Evolutionary conservation across 768 basidiomycete genomes (phyloP).

Genomic region (Hericium coralloides): DNA sequence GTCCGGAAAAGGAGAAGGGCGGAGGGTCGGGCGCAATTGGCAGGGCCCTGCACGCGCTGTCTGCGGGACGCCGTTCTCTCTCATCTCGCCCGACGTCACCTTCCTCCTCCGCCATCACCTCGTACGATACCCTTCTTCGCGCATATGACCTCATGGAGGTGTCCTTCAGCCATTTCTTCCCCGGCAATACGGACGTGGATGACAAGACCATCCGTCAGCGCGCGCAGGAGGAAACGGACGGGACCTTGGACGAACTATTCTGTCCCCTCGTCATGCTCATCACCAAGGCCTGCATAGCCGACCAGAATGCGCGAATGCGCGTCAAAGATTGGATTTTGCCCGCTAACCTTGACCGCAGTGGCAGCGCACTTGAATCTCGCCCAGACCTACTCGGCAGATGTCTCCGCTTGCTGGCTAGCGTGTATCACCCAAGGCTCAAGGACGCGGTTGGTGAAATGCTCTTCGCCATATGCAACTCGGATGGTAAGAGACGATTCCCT

Average conservation of each 20-base stretch:
- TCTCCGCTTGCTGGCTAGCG: conserved; percentile 64
- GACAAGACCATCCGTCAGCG: conserved; percentile 48
- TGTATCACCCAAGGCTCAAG: conserved; percentile 67
- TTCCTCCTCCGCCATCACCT: conserved; percentile 34
- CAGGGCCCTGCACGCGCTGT: conserved; percentile 46
- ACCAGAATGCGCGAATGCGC: conserved; percentile 45
- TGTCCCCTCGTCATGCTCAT: conserved; percentile 72
- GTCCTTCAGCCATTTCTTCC: conserved; percentile 54
- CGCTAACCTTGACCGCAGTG: conserved; percentile 68
- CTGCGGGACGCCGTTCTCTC: conserved; percentile 38
- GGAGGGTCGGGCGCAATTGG: conserved; percentile 32
- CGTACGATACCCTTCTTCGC: conserved; percentile 46
- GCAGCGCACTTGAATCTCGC: conserved; percentile 60
- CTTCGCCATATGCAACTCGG: conserved; percentile 72
- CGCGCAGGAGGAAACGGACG: conserved; percentile 41
- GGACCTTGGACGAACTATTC: conserved; percentile 67
- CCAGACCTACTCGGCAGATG: conserved; percentile 70
- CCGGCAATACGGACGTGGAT: conserved; percentile 54
- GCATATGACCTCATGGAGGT: conserved; percentile 62
- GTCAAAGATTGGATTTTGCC: conserved; percentile 69
- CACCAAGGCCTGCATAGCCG: conserved; percentile 57
- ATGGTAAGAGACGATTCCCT: conserved; percentile 35
- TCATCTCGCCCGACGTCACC: conserved; percentile 25
- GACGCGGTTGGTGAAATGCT: conserved; percentile 81
- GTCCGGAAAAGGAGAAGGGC: conserved; percentile 15